A percentile compares a stretch with the other conserved stretches of the same genome.
Conservation (phyloP, 2,329 filamentous ascomycete species). For the Sporothrix curviconia region DNA sequence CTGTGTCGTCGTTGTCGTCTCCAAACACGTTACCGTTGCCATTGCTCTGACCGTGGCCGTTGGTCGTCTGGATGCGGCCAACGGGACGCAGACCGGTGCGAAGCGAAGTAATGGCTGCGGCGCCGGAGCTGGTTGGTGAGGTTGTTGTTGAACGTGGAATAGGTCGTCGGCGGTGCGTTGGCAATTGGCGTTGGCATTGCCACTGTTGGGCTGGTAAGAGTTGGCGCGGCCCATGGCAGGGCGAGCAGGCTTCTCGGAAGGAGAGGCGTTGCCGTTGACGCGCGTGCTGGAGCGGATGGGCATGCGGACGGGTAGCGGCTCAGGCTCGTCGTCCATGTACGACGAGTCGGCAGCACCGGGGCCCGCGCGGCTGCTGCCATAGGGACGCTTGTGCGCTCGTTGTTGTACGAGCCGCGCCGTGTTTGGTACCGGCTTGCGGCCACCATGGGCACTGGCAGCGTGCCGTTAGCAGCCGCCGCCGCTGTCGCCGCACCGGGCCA, state of each 20-base stretch:
- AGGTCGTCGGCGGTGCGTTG: neutral
- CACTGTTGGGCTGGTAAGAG: slow-evolving; percentile 31
- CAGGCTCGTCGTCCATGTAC: slow-evolving; percentile 28
- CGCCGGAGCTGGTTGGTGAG: slow-evolving; percentile 18
- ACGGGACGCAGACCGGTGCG: slow-evolving; percentile 42
- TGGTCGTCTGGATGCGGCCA: slow-evolving; percentile 35
- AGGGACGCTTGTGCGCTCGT: slow-evolving; percentile 21
- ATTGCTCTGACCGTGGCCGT: slow-evolving; percentile 19
- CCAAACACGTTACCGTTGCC: slow-evolving; percentile 40
- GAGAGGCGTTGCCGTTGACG: slow-evolving; percentile 20
- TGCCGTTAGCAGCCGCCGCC: slow-evolving; percentile 12
- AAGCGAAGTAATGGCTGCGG: slow-evolving; percentile 22
- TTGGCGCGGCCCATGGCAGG: slow-evolving; percentile 33
- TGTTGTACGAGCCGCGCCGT: slow-evolving; percentile 39
- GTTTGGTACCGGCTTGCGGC: slow-evolving; percentile 42
- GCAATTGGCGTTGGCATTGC: neutral
- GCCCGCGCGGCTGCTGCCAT: slow-evolving; percentile 29
- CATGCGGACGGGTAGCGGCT: slow-evolving; percentile 35
- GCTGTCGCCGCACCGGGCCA: slow-evolving; percentile 31
- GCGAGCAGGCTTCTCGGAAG: slow-evolving; percentile 30
- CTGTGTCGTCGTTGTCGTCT: slow-evolving; percentile 43
- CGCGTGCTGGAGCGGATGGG: slow-evolving; percentile 36
- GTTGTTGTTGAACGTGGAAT: neutral
- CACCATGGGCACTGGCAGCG: slow-evolving; percentile 17
- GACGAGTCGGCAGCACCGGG: slow-evolving; percentile 24